Evolutionary conservation across 2,329 filamentous ascomycete species (phyloP), one percentile per base, ranked within the genome.

Genomic region (Pyrenophora seminiperda): DNA sequence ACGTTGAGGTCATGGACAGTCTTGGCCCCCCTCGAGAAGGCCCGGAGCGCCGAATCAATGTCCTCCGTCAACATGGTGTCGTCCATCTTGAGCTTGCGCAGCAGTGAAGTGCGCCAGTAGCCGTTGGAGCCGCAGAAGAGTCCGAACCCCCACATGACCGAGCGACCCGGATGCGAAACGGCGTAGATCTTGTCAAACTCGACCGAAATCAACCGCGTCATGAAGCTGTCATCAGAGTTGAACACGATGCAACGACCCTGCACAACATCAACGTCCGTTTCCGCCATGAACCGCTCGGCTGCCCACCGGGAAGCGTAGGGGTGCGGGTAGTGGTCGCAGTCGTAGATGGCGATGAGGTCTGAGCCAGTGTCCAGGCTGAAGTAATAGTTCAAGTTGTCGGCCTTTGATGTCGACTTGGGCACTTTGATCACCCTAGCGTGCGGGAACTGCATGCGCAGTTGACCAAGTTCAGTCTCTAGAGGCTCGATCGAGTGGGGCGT

Each of bases 101-200:
- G 70, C 2, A 80, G 61, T 6, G 70, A 68, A 1, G 76, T 72
- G 42, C 74, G 70, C 77, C 77, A 80, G 62, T 77, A 80, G 1
- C 77, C 77, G 48, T 80, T 80, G 19, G 74, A 77, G 6, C 77
- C 77, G 44, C 76, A 78, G 64, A 80, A 79, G 4, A 79, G 70
- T 11, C 77, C 77, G 47, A 79, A 79, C 4, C 72, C 74, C 62
- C 74, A 79, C 70, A 79, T 75, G 4, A 73, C 69, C 7, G 76
- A 73, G 7, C 77, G 72, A 4, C 77, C 77, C 2, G 77, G 77
- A 54, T 80, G 77, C 9, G 77, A 79, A 9, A 79, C 77, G 2
- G 77, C 77, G 55, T 80, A 80, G 50, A 80, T 80, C 61, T 79
- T 79, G 62, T 80, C 77, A 47, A 80, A 80, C 53, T 80, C 77